Evolutionary conservation across 192 early-diverging fungal species (phyloP).

Genomic region (Lobosporangium transversale): DNA sequence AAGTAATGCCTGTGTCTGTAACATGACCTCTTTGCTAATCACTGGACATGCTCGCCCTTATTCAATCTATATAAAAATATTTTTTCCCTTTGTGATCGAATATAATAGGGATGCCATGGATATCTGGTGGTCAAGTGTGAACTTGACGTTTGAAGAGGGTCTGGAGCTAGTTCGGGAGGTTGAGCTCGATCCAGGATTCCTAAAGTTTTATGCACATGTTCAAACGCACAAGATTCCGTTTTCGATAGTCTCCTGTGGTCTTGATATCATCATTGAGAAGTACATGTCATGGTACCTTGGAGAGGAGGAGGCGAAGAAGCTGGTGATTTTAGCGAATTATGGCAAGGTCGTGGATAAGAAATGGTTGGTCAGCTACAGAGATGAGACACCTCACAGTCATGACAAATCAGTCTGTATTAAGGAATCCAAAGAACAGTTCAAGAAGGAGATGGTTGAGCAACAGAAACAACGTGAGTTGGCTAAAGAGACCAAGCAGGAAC

Average conservation of each 20-base stretch:
- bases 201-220: slow-evolving; percentile 62
- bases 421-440: slow-evolving; percentile 26
- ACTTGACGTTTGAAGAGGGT: slow-evolving; percentile 29
- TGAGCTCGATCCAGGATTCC: slow-evolving; percentile 71
- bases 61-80: neutral
- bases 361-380: slow-evolving; percentile 73
- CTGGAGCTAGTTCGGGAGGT: slow-evolving; percentile 41
- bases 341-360: slow-evolving; percentile 50
- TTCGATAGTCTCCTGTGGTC: slow-evolving; percentile 69
- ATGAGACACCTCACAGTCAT: slow-evolving; percentile 71
- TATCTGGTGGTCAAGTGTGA: slow-evolving; percentile 29
- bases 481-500: slow-evolving; percentile 3
- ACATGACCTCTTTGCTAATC: no score
- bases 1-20: neutral
- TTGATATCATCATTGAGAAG: slow-evolving; percentile 58
- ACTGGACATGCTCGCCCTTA: no score
- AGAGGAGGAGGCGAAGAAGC: slow-evolving; percentile 52
- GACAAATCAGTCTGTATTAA: slow-evolving; percentile 65
- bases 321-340: slow-evolving; percentile 72
- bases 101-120: slow-evolving; percentile 36
- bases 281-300: slow-evolving; percentile 64
- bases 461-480: slow-evolving; percentile 7
- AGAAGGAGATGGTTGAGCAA: slow-evolving; percentile 12
- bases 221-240: slow-evolving; percentile 64
- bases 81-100: neutral